Percentiles rank a stretch among this genome's conserved stretches.
phyloP scores from a whole-genome alignment of 495 filamentous ascomycete genomes.

The Penicillium verhagenii region DNA sequence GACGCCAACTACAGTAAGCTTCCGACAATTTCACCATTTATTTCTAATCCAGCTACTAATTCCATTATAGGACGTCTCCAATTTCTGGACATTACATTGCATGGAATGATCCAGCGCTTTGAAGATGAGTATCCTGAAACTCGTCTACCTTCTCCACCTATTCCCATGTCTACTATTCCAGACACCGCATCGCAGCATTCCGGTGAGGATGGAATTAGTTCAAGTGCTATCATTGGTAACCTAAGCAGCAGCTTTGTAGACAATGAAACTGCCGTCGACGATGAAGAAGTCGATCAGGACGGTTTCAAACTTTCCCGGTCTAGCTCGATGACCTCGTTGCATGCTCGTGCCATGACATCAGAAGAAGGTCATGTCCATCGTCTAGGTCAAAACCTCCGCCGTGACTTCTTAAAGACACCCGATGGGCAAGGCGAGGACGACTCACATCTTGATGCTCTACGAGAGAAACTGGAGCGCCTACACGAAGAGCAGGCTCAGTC shows the following conservation, averaged over 20 bases:
- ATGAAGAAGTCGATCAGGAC: conserved; percentile 51
- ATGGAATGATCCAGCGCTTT: conserved; percentile 89
- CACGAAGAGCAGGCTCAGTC: conserved; percentile 56
- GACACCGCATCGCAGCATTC: conserved; percentile 44
- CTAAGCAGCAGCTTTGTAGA: conserved; percentile 34
- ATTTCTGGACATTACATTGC: conserved; percentile 86
- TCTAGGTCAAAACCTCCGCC: conserved; percentile 75
- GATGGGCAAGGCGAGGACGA: conserved; percentile 35
- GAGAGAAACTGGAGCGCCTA: conserved; percentile 62
- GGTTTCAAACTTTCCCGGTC: conserved; percentile 59
- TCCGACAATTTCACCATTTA: conserved; percentile 6
- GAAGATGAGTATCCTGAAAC: conserved; percentile 95
- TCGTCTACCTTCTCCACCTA: conserved; percentile 45
- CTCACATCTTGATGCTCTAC: conserved; percentile 56
- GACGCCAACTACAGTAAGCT: conserved; percentile 73
- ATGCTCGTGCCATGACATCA: conserved; percentile 72
- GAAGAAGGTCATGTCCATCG: conserved; percentile 91
- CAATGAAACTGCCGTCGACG: conserved; percentile 43
- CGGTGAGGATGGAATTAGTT: conserved; percentile 36
- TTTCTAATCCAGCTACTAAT: not conserved
- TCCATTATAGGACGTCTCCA: conserved; percentile 64
- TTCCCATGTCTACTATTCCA: conserved; percentile 18
- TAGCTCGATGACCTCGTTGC: conserved; percentile 75
- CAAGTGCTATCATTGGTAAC: conserved; percentile 31
- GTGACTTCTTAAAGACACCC: conserved; percentile 58